Percentiles rank a stretch among this genome's conserved stretches.
Evolutionary conservation across 495 filamentous ascomycete species (phyloP).

Genomic region (Podospora didyma): DNA sequence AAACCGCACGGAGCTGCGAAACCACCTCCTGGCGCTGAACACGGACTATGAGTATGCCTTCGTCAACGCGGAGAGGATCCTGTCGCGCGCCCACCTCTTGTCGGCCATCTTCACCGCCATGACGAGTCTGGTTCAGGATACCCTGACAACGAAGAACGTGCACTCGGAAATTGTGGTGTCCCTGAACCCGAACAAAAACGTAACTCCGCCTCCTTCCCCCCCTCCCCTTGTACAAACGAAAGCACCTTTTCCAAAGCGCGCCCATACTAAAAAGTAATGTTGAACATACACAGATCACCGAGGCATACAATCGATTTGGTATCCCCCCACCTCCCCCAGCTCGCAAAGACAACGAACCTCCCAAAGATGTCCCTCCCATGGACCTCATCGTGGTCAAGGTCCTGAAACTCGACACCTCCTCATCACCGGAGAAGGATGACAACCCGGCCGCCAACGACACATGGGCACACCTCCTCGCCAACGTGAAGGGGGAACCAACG

Average conservation of each 20-base stretch:
- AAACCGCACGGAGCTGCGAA: conserved; percentile 71
- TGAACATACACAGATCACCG: conserved; percentile 70
- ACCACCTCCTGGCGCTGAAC: conserved; percentile 78
- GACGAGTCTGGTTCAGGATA: conserved; percentile 54
- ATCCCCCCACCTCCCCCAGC: conserved; percentile 62
- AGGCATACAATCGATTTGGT: conserved; percentile 85
- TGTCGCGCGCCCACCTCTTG: conserved; percentile 64
- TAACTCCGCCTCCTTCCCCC: conserved; percentile 29
- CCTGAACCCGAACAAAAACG: conserved; percentile 82
- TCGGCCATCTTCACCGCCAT: conserved; percentile 76
- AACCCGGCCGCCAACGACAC: conserved; percentile 47
- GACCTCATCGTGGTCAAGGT: conserved; percentile 77
- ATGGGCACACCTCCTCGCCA: conserved; percentile 54
- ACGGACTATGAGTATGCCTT: conserved; percentile 87
- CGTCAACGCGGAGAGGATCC: conserved; percentile 72
- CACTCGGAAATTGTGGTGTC: conserved; percentile 90
- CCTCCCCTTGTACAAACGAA: conserved; percentile 5
- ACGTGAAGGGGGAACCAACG: conserved; percentile 59
- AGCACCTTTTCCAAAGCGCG: too few species aligned
- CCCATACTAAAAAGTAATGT: not conserved
- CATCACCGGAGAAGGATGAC: conserved; percentile 23
- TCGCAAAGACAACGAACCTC: too few species aligned
- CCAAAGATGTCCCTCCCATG: too few species aligned
- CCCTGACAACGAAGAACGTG: conserved; percentile 76
- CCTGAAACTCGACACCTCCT: conserved; percentile 2